Evolutionary conservation across 306 rosid genomes (phyloP), one percentile per base, ranked within the genome.

Genomic region (Sicyos baderoa): DNA sequence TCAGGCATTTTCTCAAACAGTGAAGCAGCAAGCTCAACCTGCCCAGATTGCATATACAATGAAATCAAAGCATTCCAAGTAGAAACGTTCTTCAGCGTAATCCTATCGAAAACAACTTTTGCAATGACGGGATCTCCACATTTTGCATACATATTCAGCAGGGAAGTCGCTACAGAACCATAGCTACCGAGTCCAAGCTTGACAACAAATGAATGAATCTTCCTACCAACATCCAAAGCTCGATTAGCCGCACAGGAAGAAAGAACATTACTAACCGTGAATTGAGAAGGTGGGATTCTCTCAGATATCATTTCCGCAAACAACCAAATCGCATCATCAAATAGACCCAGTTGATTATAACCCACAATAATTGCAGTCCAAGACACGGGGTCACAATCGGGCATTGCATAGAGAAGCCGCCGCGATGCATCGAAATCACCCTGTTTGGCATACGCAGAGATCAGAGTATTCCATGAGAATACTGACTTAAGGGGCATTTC

Each of bases 111-210:
- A 74, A 92, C 89, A 61, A 77, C 69, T 63, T 68, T 32, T 4
- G 93, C 95, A 18, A 69, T 84, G 18, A 78, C 50, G 0, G 82
- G 78, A 79, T 89, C 87, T 15, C 98, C 88, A 4, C 85, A 81
- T 78, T 89, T 92, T 35, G 83, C 88, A 77, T 92, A 92, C 97
- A 92, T 92, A 78, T 89, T 92, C n/a, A 92, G 78, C 77, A 89
- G 67, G 6, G 95, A 89, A 74, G 88, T 89, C 0, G 88, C 83
- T 9, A 87, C 93, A 42, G 89, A 79, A 74, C 79, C 78, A 32
- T 32, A 32, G 37, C 37, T 32, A 21, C 89, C 51, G 7, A 83
- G 71, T 37, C 96, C 96, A 4, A 79, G 81, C 71, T 92, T 87
- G 19, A 87, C 83, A 53, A 83, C 75, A 29, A 86, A 87, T 0